Evolutionary conservation across 2,329 filamentous ascomycete genomes (phyloP).

Genomic region (Colletotrichum scovillei): DNA sequence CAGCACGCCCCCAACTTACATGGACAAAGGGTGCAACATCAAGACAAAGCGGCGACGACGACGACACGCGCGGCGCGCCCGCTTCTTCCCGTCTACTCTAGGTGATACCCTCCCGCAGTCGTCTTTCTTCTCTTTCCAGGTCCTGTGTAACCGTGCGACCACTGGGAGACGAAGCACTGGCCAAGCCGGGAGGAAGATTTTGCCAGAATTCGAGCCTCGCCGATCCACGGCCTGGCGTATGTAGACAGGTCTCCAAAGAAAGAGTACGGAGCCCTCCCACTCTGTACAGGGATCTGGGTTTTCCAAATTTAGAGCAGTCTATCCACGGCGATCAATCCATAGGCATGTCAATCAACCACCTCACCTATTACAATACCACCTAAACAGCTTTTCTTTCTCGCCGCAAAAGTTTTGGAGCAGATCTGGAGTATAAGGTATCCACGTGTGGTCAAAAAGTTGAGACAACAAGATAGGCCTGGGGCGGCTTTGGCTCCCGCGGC

Average conservation of each 20-base stretch:
- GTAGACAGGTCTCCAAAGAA: no score
- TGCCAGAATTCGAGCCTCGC: not conserved
- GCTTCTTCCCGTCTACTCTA: not conserved
- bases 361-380: no score
- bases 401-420: no score
- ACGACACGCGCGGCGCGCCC: not conserved
- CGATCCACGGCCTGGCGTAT: not conserved
- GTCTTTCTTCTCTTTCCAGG: not conserved
- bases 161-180: not conserved
- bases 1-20: not conserved
- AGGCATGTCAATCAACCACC: no score
- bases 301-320: no score
- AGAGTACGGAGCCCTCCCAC: no score
- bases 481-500: not conserved
- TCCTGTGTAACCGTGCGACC: not conserved
- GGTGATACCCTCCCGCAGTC: not conserved
- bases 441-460: not conserved
- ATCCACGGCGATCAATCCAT: no score
- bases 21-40: not conserved
- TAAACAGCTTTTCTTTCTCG: no score
- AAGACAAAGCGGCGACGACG: not conserved
- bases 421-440: not conserved
- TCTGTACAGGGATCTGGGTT: no score
- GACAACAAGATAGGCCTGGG: not conserved
- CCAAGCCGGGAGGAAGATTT: not conserved